phyloP scores from a whole-genome alignment of 768 basidiomycete species.

The Dioszegia crocea region DNA sequence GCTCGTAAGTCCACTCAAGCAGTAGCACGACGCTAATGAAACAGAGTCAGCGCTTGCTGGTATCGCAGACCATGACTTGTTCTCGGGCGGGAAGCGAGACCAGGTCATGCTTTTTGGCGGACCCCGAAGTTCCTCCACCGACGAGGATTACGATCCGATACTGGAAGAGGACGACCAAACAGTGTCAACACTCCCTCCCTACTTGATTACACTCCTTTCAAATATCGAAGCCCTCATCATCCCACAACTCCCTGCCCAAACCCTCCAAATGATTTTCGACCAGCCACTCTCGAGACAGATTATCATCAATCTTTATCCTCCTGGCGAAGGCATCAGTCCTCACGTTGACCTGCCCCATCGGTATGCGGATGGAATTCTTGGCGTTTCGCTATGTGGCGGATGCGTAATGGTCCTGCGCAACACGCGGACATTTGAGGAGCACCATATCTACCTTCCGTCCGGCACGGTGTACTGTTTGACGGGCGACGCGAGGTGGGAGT shows the following conservation, averaged over 20 bases:
- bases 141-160: background rate
- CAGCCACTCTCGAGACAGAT: slow-evolving; percentile 63
- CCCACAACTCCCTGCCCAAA: slow-evolving; percentile 56
- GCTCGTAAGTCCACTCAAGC: slow-evolving; percentile 22
- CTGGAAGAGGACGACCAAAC: background rate
- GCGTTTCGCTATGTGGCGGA: slow-evolving; percentile 73
- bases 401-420: slow-evolving; percentile 71
- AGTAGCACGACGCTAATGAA: background rate
- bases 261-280: slow-evolving; percentile 52
- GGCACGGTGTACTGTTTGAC: slow-evolving; percentile 72
- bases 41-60: slow-evolving; percentile 10
- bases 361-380: slow-evolving; percentile 85
- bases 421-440: slow-evolving; percentile 2
- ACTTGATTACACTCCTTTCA: slow-evolving; percentile 58
- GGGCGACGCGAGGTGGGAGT: slow-evolving; percentile 74
- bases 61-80: slow-evolving; percentile 33
- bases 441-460: slow-evolving; percentile 64
- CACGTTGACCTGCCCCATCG: slow-evolving; percentile 81
- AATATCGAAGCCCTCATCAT: slow-evolving; percentile 56
- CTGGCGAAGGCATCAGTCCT: slow-evolving; percentile 81
- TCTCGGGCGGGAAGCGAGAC: slow-evolving; percentile 55
- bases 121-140: slow-evolving; percentile 9
- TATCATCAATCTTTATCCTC: slow-evolving; percentile 82
- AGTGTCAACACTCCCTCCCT: slow-evolving; percentile 56
- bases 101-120: slow-evolving; percentile 83